Percentiles rank a stretch among this genome's conserved stretches.
phyloP scores from a whole-genome alignment of 139 green algal genomes.

The Eudorina sp. region DNA sequence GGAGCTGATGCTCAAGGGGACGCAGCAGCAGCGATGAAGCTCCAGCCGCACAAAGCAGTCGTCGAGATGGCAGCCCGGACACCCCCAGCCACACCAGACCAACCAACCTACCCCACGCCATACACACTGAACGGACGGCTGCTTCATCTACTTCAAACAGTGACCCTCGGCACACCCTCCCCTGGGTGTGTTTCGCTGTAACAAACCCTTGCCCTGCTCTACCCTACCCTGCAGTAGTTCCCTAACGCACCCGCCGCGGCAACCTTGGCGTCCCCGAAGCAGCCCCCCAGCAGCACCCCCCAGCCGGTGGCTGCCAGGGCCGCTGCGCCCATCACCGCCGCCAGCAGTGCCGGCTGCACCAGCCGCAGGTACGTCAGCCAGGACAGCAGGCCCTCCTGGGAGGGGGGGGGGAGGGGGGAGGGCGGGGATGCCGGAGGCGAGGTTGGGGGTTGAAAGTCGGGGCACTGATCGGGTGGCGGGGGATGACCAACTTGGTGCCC shows the following conservation, averaged over 20 bases:
- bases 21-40: too few species aligned
- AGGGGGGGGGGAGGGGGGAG: neutral
- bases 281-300: slow-evolving; percentile 26
- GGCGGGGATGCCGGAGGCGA: too few species aligned
- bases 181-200: too few species aligned
- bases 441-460: neutral
- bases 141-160: too few species aligned
- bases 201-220: too few species aligned
- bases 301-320: neutral
- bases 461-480: neutral
- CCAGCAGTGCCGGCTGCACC: slow-evolving; percentile 24
- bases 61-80: too few species aligned
- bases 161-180: too few species aligned
- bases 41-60: too few species aligned
- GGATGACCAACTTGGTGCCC: neutral
- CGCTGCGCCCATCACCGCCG: neutral
- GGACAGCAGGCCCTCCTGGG: slow-evolving; percentile 1
- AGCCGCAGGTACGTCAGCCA: slow-evolving; percentile 6
- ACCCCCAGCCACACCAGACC: too few species aligned
- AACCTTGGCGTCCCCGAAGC: neutral
- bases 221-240: neutral
- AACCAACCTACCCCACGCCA: too few species aligned
- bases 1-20: too few species aligned
- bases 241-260: neutral
- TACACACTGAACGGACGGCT: too few species aligned